These are phyloP conservation scores for Botrytis tulipae DNA, from an alignment of 2,329 filamentous ascomycete species.

Conservation along the genomic window DNA sequence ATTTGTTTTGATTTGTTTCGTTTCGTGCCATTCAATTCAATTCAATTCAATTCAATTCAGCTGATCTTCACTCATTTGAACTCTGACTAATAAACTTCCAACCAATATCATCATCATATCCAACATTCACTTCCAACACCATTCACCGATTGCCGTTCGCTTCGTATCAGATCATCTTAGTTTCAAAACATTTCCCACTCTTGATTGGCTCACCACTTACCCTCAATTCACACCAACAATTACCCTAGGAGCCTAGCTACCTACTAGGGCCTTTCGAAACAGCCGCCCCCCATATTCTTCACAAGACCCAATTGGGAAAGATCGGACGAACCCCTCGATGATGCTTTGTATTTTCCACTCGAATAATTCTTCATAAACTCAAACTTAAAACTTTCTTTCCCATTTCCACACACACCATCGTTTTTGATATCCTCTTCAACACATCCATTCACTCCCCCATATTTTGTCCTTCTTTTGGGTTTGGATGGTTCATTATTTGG, in stretches of 20 bases:
- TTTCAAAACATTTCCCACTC: neutral
- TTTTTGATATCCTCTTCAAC: neutral
- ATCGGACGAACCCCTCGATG: neutral
- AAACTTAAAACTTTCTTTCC: neutral
- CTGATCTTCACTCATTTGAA: neutral
- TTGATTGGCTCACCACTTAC: neutral
- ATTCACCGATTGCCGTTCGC: neutral
- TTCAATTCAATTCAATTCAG: no score
- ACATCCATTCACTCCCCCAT: neutral
- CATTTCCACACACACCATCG: neutral
- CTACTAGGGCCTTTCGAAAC: neutral
- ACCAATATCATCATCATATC: slow-evolving; percentile 1
- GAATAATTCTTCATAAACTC: neutral
- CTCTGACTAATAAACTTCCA: neutral
- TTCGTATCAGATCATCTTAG: neutral
- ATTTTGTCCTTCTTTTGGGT: neutral
- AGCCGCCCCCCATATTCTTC: neutral
- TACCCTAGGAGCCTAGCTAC: no score
- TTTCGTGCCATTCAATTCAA: no score
- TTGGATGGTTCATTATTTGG: neutral
- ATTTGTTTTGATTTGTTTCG: no score
- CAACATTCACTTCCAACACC: neutral
- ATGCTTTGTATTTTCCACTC: neutral
- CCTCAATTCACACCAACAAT: neutral
- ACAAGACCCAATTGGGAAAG: neutral